Base-by-base conservation (phyloP, 2,329 filamentous ascomycete genomes). In the Sporothrix mexicana region DNA sequence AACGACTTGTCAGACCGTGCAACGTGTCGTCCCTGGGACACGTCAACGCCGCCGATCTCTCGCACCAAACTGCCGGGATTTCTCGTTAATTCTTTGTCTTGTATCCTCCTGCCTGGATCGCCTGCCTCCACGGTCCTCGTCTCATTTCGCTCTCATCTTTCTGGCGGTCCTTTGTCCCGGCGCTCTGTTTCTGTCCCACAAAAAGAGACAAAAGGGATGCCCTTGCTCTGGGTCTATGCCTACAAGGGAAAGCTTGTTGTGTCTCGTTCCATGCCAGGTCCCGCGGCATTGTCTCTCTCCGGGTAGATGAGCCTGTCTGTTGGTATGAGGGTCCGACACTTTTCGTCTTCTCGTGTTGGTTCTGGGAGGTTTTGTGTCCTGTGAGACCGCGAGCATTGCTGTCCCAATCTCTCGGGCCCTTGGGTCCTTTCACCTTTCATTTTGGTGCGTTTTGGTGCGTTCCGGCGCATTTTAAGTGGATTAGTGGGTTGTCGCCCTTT, bases 161-260 rank as follows among this genome's bases (percentile, higher is more conserved):
- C 2, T 61, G 30, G 30, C 51, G 36, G 25, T 61, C 57, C 36
- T 17, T 62, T 62, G 59, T 62, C 59, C 59, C 30, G 36, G 36
- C 59, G 62, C 41, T 67, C 64, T 67, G 62, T 36, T 30, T 51
- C 62, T 51, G 13, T 67, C 36, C 64, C 64, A 66, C 43, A 66
- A 66, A 66, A 36, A 36, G 30, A 36, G 30, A 36, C 30, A 36
- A 36, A 36, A 36, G 30, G 23, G 45, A 23, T 23, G 43, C 5
- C 20, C 45, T 51, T 25, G 47, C 30, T 67, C 47, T 20, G 64
- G 15, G 64, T 67, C 66, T 66, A 47, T 30, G 9, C 25, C 25
- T 2, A 25, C 15, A 68, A 68, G 64, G 66, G 66, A 25, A 68
- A 51, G 47, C 4, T 23, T 51, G 23, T 61, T 41, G 12, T 41